Conservation (phyloP, 2,329 filamentous ascomycete species). For the Westerdykella sp. region DNA sequence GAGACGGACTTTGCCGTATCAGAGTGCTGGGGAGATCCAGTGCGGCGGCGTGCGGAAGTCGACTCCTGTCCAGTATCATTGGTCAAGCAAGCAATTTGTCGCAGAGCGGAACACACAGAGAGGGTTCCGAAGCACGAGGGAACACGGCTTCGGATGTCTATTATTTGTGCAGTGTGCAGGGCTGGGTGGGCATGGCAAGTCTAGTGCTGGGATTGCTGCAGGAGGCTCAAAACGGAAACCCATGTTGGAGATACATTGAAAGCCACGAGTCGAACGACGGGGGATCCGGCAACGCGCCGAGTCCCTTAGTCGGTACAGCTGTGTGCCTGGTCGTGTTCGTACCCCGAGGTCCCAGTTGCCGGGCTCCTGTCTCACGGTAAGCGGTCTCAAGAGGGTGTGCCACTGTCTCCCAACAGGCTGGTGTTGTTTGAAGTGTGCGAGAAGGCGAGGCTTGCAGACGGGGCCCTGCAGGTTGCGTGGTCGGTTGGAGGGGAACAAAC, state of each 20-base stretch:
- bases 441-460: too few relatives aligned
- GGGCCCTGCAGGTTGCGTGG: too few relatives aligned
- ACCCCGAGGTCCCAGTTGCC: too few relatives aligned
- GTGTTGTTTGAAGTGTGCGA: too few relatives aligned
- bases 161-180: constrained; percentile 1
- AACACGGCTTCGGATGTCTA: constrained; percentile 1
- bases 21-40: not conserved
- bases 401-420: too few relatives aligned
- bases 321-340: not conserved
- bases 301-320: not conserved
- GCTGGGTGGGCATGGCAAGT: not conserved
- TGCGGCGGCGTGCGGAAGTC: constrained; percentile 1
- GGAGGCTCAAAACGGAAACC: constrained; percentile 2
- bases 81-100: not conserved
- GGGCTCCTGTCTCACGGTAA: too few relatives aligned
- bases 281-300: too few relatives aligned
- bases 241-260: constrained; percentile 2
- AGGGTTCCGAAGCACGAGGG: constrained; percentile 1
- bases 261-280: constrained; percentile 1
- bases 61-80: constrained; percentile 2
- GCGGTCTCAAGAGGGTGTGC: too few relatives aligned
- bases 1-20: constrained; percentile 5
- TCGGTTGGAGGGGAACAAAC: too few relatives aligned
- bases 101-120: too few relatives aligned
- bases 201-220: constrained; percentile 6